These are phyloP conservation scores for Monosporozyma unispora DNA, from an alignment of 805 yeast genomes.

Conservation along the genomic window DNA sequence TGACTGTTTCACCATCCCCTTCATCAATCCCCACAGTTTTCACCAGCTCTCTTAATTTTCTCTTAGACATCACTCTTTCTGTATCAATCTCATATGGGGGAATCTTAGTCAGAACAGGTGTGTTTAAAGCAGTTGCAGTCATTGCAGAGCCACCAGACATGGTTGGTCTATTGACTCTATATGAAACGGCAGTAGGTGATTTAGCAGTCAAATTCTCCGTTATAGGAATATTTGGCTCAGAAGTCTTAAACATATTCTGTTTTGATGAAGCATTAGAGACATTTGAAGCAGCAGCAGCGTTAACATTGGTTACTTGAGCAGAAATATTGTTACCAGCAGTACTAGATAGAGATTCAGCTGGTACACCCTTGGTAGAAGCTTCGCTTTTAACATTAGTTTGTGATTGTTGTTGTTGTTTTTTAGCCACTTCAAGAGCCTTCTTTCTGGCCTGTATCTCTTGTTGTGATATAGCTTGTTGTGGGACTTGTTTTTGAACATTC, in stretches of 20 bases:
- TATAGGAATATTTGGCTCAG: constrained; percentile 59
- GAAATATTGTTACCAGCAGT: constrained; percentile 12
- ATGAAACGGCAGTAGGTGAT: constrained; percentile 54
- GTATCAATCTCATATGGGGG: constrained; percentile 79
- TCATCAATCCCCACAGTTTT: constrained; percentile 74
- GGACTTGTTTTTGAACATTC: constrained; percentile 11
- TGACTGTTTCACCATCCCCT: constrained; percentile 82
- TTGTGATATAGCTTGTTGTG: constrained; percentile 13
- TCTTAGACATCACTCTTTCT: constrained; percentile 75
- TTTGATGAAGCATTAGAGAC: constrained; percentile 20
- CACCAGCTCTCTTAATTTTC: constrained; percentile 83
- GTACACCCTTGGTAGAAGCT: background rate
- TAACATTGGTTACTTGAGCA: constrained; percentile 38
- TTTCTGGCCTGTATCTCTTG: constrained; percentile 3
- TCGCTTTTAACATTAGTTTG: constrained; percentile 1
- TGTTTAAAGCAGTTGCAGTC: constrained; percentile 56
- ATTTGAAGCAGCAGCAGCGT: constrained; percentile 43
- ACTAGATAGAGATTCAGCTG: background rate
- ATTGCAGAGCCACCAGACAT: constrained; percentile 77
- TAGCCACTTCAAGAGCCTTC: constrained; percentile 3
- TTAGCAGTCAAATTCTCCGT: constrained; percentile 59
- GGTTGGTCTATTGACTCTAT: constrained; percentile 70
- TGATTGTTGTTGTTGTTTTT: constrained; percentile 8
- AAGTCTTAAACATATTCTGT: constrained; percentile 30
- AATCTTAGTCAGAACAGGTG: constrained; percentile 65